A percentile compares a stretch with the other conserved stretches of the same genome.
Evolutionary conservation across 2,329 filamentous ascomycete genomes (phyloP).

Genomic region (Coniochaeta hoffmannii): DNA sequence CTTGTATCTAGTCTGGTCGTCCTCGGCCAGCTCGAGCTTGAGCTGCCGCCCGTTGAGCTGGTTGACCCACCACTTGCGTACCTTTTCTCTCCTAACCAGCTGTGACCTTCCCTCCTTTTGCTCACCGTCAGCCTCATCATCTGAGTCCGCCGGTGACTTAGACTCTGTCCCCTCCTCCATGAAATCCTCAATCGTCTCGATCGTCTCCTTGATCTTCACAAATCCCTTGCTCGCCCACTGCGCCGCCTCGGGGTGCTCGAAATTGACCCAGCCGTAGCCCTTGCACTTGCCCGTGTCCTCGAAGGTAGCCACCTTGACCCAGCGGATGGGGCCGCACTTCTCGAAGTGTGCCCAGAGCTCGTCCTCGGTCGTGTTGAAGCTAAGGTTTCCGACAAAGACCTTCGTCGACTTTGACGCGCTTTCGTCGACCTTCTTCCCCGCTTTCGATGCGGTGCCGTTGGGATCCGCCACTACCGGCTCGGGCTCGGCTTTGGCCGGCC

Average conservation of each 20-base stretch:
- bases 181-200: slow-evolving; percentile 57
- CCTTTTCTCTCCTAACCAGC: slow-evolving; percentile 45
- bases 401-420: slow-evolving; percentile 46
- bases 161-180: slow-evolving; percentile 37
- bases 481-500: slow-evolving; percentile 59
- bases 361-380: slow-evolving; percentile 75
- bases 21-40: slow-evolving; percentile 89
- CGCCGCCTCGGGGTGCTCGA: slow-evolving; percentile 70
- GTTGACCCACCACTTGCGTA: slow-evolving; percentile 77
- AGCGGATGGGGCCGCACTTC: slow-evolving; percentile 75
- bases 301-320: slow-evolving; percentile 87
- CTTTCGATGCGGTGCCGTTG: slow-evolving; percentile 23
- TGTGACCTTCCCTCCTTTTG: slow-evolving; percentile 4
- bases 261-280: slow-evolving; percentile 92
- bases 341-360: slow-evolving; percentile 73
- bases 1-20: slow-evolving; percentile 81
- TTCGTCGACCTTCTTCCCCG: slow-evolving; percentile 16
- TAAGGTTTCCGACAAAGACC: slow-evolving; percentile 87
- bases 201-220: slow-evolving; percentile 59
- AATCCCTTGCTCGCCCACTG: slow-evolving; percentile 75
- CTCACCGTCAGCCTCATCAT: slow-evolving; percentile 20
- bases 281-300: slow-evolving; percentile 98
- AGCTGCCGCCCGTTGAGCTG: slow-evolving; percentile 71
- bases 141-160: slow-evolving; percentile 26
- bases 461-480: slow-evolving; percentile 18